phyloP scores from a whole-genome alignment of 2,329 filamentous ascomycete species.

The Xylariaceae sp. region DNA sequence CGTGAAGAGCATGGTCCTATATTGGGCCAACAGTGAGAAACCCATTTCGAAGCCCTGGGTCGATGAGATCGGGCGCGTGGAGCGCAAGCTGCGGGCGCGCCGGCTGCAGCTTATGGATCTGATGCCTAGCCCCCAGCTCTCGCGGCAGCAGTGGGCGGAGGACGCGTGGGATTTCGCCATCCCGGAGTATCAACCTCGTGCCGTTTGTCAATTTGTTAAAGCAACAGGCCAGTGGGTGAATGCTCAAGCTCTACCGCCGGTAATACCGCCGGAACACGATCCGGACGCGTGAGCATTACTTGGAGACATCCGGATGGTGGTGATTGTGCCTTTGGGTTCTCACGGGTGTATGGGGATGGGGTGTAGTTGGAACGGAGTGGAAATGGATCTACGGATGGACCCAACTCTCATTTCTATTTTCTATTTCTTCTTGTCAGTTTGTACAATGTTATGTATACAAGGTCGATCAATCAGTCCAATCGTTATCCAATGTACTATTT shows the following conservation, averaged over 20 bases:
- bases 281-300: too few species aligned
- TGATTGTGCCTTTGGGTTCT: too few species aligned
- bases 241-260: too few species aligned
- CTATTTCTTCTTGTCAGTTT: not conserved
- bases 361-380: not conserved
- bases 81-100: not conserved
- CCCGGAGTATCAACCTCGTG: conserved; percentile 2
- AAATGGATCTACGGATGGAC: not conserved
- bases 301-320: too few species aligned
- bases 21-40: not conserved
- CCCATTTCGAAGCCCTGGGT: conserved; percentile 8
- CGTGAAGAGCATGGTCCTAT: not conserved
- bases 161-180: conserved; percentile 7
- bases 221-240: too few species aligned
- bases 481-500: too few species aligned
- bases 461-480: too few species aligned
- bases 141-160: not conserved
- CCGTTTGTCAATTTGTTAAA: not conserved
- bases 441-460: too few species aligned
- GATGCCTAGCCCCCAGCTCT: not conserved
- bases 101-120: not conserved
- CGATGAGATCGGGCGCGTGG: conserved; percentile 9
- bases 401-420: not conserved
- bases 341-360: not conserved
- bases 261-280: too few species aligned